A percentile compares a stretch with the other conserved stretches of the same genome.
These are phyloP conservation scores for Leccinellum rugosiceps DNA, from an alignment of 768 basidiomycete genomes.

Conservation along the genomic window DNA sequence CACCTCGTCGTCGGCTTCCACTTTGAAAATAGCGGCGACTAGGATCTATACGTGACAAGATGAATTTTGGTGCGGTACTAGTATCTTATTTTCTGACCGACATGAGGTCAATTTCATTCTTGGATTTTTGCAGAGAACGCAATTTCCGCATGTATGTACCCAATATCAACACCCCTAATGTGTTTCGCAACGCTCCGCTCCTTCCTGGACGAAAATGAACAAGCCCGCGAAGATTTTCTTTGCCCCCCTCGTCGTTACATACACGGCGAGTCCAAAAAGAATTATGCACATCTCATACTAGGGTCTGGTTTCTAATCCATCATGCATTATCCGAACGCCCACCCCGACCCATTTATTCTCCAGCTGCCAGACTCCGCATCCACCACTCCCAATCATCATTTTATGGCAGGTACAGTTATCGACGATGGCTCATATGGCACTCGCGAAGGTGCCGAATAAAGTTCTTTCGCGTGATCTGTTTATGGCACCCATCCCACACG, in stretches of 20 bases:
- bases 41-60: too few relatives aligned
- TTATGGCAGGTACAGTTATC: too few relatives aligned
- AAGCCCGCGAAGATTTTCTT: slow-evolving; percentile 29
- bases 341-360: slow-evolving; percentile 32
- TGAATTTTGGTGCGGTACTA: too few relatives aligned
- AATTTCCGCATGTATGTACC: slow-evolving; percentile 33
- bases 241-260: slow-evolving; percentile 2
- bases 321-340: slow-evolving; percentile 27
- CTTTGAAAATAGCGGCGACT: too few relatives aligned
- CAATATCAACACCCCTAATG: slow-evolving; percentile 12
- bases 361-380: slow-evolving; percentile 23
- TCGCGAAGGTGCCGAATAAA: background rate
- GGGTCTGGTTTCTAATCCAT: slow-evolving; percentile 23
- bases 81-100: background rate
- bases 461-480: background rate
- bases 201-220: slow-evolving; percentile 10
- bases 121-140: slow-evolving; percentile 18
- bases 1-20: background rate
- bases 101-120: slow-evolving; percentile 17
- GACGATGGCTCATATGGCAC: background rate
- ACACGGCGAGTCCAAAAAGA: slow-evolving; percentile 14
- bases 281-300: background rate
- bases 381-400: slow-evolving; percentile 28
- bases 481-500: background rate
- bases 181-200: slow-evolving; percentile 14